Evolutionary conservation across 1,284 basidiomycete species (phyloP), one percentile per base, ranked within the genome.

Genomic region (Boletus holoroseus): DNA sequence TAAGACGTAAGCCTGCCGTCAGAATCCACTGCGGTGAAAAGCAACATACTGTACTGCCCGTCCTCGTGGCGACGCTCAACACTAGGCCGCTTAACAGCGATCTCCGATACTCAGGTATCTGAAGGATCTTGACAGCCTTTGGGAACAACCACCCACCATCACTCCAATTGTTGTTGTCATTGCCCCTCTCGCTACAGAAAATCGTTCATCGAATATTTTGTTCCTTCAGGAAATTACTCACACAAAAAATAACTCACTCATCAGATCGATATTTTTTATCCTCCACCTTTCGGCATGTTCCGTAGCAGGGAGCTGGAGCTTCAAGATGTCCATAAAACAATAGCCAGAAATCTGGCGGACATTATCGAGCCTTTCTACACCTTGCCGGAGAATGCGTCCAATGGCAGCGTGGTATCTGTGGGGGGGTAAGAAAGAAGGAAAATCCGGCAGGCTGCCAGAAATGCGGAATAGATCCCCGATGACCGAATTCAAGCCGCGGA

Each of bases 291-390:
- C 68, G 20, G 71, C 63, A 48, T 70, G 63, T 52, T 64, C 57
- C 8, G 76, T 68, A 3, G 61, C 62, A 20, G 79, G 80, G 26
- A 72, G 62, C 2, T 79, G 60, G 8, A 76, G 63, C 20, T 66
- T 57, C 28, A 92, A 57, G 35, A 85, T 68, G 35, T 68, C 66
- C 51, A 80, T 56, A 49, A 91, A 76, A 54, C 76, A 74, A 57
- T 76, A 71, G 0, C 91, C 92, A 2, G 91, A 86, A 37, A 81
- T 82, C 51, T 85, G 83, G 30, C 94, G 79, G 28, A 98, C 89
- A 59, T 88, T 90, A 64, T 97, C 94, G 24, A 98, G 80, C 55
- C 93, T 78, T 68, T 98, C 95, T 15, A 91, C 82, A 7, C 89
- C 87, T 65, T 96, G 92, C 68, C 93, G 96, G 52, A 93, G 73